Evolutionary conservation across 371 early-diverging fungal genomes (phyloP).

Genomic region (Syncephalastrum contaminatum): DNA sequence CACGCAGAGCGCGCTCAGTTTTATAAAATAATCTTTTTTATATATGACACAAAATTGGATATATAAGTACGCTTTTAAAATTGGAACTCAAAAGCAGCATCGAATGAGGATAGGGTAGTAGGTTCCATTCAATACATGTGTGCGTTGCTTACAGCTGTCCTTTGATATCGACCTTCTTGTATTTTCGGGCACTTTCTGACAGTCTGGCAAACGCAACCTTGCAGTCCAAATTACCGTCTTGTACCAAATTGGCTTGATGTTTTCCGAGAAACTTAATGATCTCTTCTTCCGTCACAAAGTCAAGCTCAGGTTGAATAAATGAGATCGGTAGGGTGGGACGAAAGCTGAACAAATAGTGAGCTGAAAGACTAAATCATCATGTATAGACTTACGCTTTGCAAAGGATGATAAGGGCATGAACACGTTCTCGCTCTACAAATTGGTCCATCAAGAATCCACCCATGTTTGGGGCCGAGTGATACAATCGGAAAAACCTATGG

Average conservation of each 20-base stretch:
- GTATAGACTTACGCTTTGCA: constrained; percentile 67
- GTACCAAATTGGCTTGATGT: constrained; percentile 25
- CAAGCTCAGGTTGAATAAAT: constrained; percentile 52
- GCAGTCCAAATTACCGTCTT: constrained; percentile 41
- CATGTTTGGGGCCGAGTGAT: constrained; percentile 80
- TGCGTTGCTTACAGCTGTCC: constrained; percentile 33
- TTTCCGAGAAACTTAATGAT: constrained; percentile 47
- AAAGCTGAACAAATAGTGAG: constrained; percentile 15
- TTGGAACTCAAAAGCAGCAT: too few relatives aligned
- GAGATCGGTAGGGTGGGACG: constrained; percentile 34
- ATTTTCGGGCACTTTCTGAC: constrained; percentile 57
- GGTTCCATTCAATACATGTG: too few relatives aligned
- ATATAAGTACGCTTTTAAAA: too few relatives aligned
- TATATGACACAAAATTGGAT: too few relatives aligned
- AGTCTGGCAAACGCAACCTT: constrained; percentile 51
- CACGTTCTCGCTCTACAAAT: constrained; percentile 84
- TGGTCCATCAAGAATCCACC: constrained; percentile 87
- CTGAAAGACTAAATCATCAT: background rate
- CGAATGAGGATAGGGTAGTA: too few relatives aligned
- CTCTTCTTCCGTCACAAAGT: constrained; percentile 42
- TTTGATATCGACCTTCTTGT: constrained; percentile 75
- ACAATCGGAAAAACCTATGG: constrained; percentile 77
- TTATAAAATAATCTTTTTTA: too few relatives aligned
- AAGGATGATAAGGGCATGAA: constrained; percentile 67
- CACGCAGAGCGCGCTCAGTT: background rate